Base-by-base conservation (phyloP, 202 grass and related monocot genomes). In the Cymbopogon flexuosus region DNA sequence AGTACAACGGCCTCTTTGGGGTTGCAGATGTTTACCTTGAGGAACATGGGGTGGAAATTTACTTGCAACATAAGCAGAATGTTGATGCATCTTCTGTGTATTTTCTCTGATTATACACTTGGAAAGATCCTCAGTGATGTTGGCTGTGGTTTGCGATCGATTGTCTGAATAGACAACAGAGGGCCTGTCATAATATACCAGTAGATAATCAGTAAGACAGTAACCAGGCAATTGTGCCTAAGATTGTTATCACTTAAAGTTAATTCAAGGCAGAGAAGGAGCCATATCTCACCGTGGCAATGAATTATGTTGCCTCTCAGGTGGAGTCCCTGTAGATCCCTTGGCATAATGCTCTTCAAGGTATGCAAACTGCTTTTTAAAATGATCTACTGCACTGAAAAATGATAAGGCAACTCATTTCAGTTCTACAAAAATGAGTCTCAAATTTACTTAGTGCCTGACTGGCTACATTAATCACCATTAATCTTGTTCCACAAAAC, bases 291-390 rank as follows among this genome's bases (percentile, higher is more conserved):
- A 93, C 93, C 93, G 79, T 72, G 93, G 93, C 89, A 97, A 87
- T 75, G 93, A 97, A 75, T 86, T 89, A 79, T 97, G 93, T 86
- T 97, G 93, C 76, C 93, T 93, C 81, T 97, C 93, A 89, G 90
- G 93, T 73, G 93, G 93, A 37, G 88, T 27, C 68, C 85, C 93
- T 65, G 85, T 85, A 52, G 88, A 89, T 75, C 88, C 93, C 68
- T 91, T 89, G 62, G 81, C 86, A 68, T 97, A 97, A 69, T 97
- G 88, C 68, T 97, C 93, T 84, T 97, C 93, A 85, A 97, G 93
- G 75, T 89, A 97, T 46, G 88, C 79, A 79, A 93, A 97, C 72
- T 97, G 93, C 71, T 97, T 97, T 65, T 97, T 97, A 69, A 97
- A 97, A 80, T 97, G 88, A 76, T 97, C 93, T 43, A 97, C 90